Base-by-base conservation (phyloP, 2,329 filamentous ascomycete genomes). In the Phyllosticta citriasiana region DNA sequence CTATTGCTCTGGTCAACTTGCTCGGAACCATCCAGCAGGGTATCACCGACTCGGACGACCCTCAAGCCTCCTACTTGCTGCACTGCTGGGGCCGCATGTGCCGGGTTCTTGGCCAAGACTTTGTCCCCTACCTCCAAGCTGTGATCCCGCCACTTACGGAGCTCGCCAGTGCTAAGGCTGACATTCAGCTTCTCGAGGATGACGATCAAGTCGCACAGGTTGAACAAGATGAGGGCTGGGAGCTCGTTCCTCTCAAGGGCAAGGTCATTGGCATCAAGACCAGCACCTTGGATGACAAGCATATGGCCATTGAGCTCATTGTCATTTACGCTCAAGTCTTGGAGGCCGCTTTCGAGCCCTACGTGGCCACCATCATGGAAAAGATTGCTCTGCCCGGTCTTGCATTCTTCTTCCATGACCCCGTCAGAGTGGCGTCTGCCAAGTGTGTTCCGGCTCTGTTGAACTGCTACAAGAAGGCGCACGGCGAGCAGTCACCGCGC, bases 41-140 rank as follows among this genome's bases (percentile, higher is more conserved):
- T 65, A 94, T 97, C 64, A 88, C 86, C 4, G 94, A 99, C 69
- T 78, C 91, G 1, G 94, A 99, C 68, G 94, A 99, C 71, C 94
- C 94, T 50, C 94, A 99, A 75, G 89, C 91, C 16, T 93, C 96
- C 69, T 99, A 99, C 73, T 82, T 99, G 40, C 89, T 99, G 77
- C 94, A 99, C 80, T 99, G 94, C 78, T 99, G 94, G 94, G 94
- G 94, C 58, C 87, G 94, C 56, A 99, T 99, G 94, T 97, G 93
- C 76, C 88, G 94, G 66, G 93, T 99, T 30, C 83, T 99, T 65
- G 91, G 89, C 22, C 79, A 84, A 55, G 92, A 97, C 68, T 99
- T 99, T 75, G 81, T 97, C 12, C 92, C 92, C 16, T 99, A 95
- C 80, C 81, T 99, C 59, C 86, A 88, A 47, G 92, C 86, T 57